Base-by-base conservation (phyloP, 768 basidiomycete species). In the Cyathus striatus region DNA sequence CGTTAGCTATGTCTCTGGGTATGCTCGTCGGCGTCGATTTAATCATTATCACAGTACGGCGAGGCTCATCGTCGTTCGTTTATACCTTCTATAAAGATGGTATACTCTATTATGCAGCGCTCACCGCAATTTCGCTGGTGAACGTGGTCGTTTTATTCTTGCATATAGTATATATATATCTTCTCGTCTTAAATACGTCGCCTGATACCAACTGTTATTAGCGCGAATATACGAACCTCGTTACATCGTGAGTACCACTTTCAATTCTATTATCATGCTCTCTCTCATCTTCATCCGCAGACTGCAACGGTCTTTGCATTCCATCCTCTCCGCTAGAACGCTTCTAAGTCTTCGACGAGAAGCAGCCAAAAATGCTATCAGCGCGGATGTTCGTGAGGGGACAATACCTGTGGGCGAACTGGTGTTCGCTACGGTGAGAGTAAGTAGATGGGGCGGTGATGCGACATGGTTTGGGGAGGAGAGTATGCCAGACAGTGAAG, bases 321-420 rank as follows among this genome's bases (percentile, higher is more conserved):
- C 40, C 16, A 26, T 41, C 13, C 22, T 41, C 22, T 41, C 40
- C 16, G 40, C 40, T 4, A 10, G 40, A 24, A 41, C 27, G 14
- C 25, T 41, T n/a, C 22, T 41, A 16, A 21, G 27, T 41, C 40
- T 41, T 18, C 21, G 40, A 41, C 13, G 16, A 23, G 21, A 23
- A 24, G 40, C 40, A 16, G n/a, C n/a, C 6, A 23, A 41, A 21
- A 26, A 10, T 9, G 9, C 7, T 18, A 18, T 37, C 7, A 18
- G 27, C n/a, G 27, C 27, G 27, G n/a, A 30, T 30, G 27, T 9
- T 30, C 9, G 9, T 30, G 27, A 9, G 9, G 27, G 27, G 27
- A n/a, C 9, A n/a, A n/a, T 9, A n/a, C 27, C 9, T 9, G 9
- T 30, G 9, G 27, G 27, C n/a, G 27, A 30, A 30, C 27, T 30